Conservation (phyloP, 768 basidiomycete species). For the Artomyces pyxidatus region DNA sequence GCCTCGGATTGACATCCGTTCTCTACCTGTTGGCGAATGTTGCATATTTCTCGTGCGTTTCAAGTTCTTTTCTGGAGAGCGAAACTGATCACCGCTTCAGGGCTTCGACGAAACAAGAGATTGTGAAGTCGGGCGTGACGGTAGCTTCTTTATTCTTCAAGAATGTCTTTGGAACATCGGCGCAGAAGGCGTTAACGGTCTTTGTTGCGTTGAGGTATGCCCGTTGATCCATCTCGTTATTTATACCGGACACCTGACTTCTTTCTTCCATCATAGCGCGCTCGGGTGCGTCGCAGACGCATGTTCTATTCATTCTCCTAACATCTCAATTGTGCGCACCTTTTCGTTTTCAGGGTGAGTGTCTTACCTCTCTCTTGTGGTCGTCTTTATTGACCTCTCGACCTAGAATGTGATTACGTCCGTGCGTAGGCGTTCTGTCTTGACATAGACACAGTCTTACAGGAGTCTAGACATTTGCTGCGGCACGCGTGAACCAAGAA, state of each 20-base stretch:
- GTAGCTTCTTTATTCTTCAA: slow-evolving; percentile 53
- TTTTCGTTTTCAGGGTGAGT: too few species aligned
- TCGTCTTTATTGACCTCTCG: too few species aligned
- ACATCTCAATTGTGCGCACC: too few species aligned
- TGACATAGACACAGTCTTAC: background rate
- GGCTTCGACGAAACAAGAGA: slow-evolving; percentile 40
- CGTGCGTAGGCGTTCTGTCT: background rate
- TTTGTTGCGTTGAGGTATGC: slow-evolving; percentile 48
- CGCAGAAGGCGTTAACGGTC: slow-evolving; percentile 45
- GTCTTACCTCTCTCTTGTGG: too few species aligned
- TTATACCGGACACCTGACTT: background rate
- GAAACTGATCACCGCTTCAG: slow-evolving; percentile 21
- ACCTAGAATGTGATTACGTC: too few species aligned
- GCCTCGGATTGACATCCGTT: slow-evolving; percentile 42
- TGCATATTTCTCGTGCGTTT: slow-evolving; percentile 42
- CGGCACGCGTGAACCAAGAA: slow-evolving; percentile 49
- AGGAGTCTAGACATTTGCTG: slow-evolving; percentile 40
- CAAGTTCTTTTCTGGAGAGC: background rate
- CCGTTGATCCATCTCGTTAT: background rate
- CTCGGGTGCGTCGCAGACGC: background rate
- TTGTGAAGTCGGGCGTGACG: slow-evolving; percentile 39
- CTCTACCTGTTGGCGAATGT: slow-evolving; percentile 51
- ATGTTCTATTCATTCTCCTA: too few species aligned
- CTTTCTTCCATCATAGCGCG: background rate
- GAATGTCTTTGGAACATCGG: slow-evolving; percentile 46